Base-by-base conservation (phyloP, 768 basidiomycete genomes). In the Tulasnella sp. region DNA sequence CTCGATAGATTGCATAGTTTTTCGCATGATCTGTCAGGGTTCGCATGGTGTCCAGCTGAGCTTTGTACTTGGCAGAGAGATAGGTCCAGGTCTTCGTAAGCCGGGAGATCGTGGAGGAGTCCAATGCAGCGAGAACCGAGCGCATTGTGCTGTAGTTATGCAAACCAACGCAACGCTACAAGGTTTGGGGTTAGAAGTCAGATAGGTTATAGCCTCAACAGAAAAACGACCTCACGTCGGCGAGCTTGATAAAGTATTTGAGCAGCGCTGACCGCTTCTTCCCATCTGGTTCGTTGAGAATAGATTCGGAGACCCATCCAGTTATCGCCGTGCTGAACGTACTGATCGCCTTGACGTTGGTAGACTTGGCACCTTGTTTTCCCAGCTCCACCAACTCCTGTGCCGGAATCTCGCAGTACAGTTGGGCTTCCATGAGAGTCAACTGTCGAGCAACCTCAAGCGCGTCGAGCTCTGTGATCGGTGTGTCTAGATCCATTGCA, bases 251-350 rank as follows among this genome's bases (percentile, higher is more conserved):
- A 68, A 91, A 94, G 70, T 89, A 93, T 71, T 92, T 92, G 67
- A 94, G 77, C 62, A 93, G 67, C 7, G 68, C 60, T 24, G 83
- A 84, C 61, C 92, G 75, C 72, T 83, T 88, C 77, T 90, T 92
- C 64, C 83, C 79, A 71, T 98, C 94, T 53, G 76, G 78, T 72
- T 99, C 94, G 65, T 84, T 84, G 50, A 99, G 72, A 61, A 99
- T 92, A 66, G 85, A 85, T 72, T 98, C 94, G 8, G 92, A 86
- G 29, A 97, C 88, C 89, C 92, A 94, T 3, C 92, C 93, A 1
- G 92, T 97, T 64, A 97, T 85, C 55, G 85, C 81, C 12, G 92
- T 98, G 68, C 91, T 94, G 68, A 97, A 72, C 4, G 86, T 82
- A 46, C 85, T 85, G 63, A 98, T 84, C 22, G 87, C 85, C 68